These are phyloP conservation scores for Micromonas pusilla DNA, from an alignment of 139 green algal species.

Conservation along the genomic window DNA sequence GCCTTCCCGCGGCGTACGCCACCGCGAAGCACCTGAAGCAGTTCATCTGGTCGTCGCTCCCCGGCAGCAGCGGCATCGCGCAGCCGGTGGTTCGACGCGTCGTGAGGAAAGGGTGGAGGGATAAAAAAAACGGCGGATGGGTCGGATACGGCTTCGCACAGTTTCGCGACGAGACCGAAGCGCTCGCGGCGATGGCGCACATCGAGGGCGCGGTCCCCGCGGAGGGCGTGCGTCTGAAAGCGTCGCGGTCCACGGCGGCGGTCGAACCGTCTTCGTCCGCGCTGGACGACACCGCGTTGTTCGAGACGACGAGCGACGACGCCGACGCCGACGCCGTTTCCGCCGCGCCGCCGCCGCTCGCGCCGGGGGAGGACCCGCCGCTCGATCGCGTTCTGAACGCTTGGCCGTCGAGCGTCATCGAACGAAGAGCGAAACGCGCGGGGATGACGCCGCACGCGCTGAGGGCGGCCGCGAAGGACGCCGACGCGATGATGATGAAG, in stretches of 20 bases:
- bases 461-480: too few species aligned
- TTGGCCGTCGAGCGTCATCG: too few species aligned
- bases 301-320: background rate
- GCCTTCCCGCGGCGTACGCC: background rate
- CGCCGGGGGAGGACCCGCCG: too few species aligned
- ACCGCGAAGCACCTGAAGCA: background rate
- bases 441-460: too few species aligned
- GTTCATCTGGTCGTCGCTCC: background rate
- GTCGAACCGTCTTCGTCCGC: background rate
- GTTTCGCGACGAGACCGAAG: constrained; percentile 2
- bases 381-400: too few species aligned
- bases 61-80: background rate
- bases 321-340: background rate
- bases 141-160: constrained; percentile 1
- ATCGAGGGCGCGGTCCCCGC: background rate
- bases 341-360: too few species aligned
- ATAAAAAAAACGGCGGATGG: background rate
- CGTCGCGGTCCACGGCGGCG: background rate
- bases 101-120: background rate
- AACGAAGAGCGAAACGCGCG: too few species aligned
- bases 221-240: constrained; percentile 1
- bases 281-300: background rate
- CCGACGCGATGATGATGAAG: background rate
- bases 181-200: background rate
- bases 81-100: background rate